Evolutionary conservation across 2,329 filamentous ascomycete species (phyloP), one percentile per base, ranked within the genome.

Genomic region (Incumbomyces delicatus): DNA sequence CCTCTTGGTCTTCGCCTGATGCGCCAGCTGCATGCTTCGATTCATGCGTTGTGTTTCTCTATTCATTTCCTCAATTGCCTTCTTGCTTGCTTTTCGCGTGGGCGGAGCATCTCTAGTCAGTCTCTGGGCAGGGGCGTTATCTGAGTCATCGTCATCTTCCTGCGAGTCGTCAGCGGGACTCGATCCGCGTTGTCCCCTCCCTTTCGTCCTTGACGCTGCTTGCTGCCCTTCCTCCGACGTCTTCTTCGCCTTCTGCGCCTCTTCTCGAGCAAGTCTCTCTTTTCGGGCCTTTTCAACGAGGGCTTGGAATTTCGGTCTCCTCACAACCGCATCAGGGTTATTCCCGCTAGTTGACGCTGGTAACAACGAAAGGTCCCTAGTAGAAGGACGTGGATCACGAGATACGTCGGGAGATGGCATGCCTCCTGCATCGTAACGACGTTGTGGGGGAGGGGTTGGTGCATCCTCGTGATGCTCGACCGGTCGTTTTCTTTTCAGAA

Each of bases 1-100:
- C 72, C 92, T 96, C 65, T 85, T 89, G 1, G 87, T 94, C 67
- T 83, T 87, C 18, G 87, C 85, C 61, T 95, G 82, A 63, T 96
- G 89, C 1, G 85, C 80, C 41, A 98, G 75, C 64, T 96, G 90
- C 78, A 95, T 85, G 60, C 85, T 94, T 54, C 92, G 78, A 55
- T 79, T 83, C 68, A 98, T 78, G 27, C 92, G 80, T 68, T 98
- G 92, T 1, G 90, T 95, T 66, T 98, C 92, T 48, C 87, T 79
- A 57, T 85, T 84, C 83, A 98, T 95, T 56, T 96, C 90, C 61
- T 95, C 87, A 35, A 95, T 63, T 0, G 92, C 92, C 66, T 88
- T 95, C 69, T 90, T 96, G 69, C 89, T 90, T 0, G 92, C 89
- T 62, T 92, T 94, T 11, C 92, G 78, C 8, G 78, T 75, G 4